A percentile compares a stretch with the other conserved stretches of the same genome.
phyloP scores from a whole-genome alignment of 2,329 filamentous ascomycete species.

The Hypocrella siamensis region DNA sequence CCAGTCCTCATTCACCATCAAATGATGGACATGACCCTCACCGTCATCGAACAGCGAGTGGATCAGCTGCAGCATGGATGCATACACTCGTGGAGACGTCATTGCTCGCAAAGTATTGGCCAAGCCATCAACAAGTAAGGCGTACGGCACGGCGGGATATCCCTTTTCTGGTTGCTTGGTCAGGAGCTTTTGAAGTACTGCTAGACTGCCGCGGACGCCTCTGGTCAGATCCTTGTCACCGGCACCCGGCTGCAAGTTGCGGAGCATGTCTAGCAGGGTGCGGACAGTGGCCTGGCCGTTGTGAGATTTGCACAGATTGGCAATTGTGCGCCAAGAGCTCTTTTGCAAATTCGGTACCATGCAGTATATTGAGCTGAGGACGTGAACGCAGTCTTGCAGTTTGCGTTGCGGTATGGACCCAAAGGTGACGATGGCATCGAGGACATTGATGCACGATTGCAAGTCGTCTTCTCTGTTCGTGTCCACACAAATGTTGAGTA shows the following conservation, averaged over 20 bases:
- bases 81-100: slow-evolving; percentile 27
- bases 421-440: slow-evolving; percentile 58
- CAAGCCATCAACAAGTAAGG: slow-evolving; percentile 41
- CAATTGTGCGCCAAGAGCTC: slow-evolving; percentile 53
- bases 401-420: slow-evolving; percentile 49
- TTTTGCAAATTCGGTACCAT: slow-evolving; percentile 45
- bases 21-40: slow-evolving; percentile 33
- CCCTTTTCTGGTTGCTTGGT: slow-evolving; percentile 42
- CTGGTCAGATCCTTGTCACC: slow-evolving; percentile 35
- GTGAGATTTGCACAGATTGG: slow-evolving; percentile 58
- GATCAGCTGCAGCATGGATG: slow-evolving; percentile 33
- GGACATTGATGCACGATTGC: slow-evolving; percentile 47
- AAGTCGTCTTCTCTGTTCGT: slow-evolving; percentile 52
- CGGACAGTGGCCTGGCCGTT: slow-evolving; percentile 55
- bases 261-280: slow-evolving; percentile 46
- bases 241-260: slow-evolving; percentile 27
- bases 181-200: slow-evolving; percentile 47
- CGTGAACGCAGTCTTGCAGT: slow-evolving; percentile 50
- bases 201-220: slow-evolving; percentile 46
- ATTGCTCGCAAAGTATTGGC: slow-evolving; percentile 30
- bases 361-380: slow-evolving; percentile 57
- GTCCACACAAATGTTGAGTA: slow-evolving; percentile 52
- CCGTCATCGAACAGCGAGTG: slow-evolving; percentile 39
- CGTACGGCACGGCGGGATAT: slow-evolving; percentile 43
- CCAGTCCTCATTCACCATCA: slow-evolving; percentile 53